A percentile compares a stretch with the other conserved stretches of the same genome.
Conservation (phyloP, 192 early-diverging fungal species). For the Rhizoclosmatium sp. region DNA sequence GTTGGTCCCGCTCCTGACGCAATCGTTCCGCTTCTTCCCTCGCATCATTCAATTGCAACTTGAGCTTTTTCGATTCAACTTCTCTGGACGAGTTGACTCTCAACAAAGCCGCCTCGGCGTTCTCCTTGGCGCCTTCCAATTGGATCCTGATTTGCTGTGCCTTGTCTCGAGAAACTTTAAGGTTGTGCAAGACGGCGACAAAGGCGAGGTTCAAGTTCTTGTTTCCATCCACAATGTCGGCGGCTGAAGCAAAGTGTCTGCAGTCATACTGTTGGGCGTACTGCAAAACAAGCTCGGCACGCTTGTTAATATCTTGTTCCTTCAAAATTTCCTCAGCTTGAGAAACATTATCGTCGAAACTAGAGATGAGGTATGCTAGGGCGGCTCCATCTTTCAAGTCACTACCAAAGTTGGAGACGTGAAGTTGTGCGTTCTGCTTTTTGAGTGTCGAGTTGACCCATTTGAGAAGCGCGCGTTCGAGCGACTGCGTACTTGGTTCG, state of each 20-base stretch:
- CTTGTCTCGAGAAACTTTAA: constrained; percentile 32
- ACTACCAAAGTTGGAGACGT: constrained; percentile 39
- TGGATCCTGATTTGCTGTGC: not conserved
- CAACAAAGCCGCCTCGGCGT: constrained; percentile 25
- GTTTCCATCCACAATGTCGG: constrained; percentile 50
- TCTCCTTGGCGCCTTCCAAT: constrained; percentile 33
- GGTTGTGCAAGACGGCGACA: constrained; percentile 52
- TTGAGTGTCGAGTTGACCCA: constrained; percentile 41
- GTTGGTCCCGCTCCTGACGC: not conserved
- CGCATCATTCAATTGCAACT: constrained; percentile 13
- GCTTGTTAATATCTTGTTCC: constrained; percentile 35
- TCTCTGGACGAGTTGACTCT: constrained; percentile 11
- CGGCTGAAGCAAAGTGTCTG: constrained; percentile 43
- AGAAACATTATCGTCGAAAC: constrained; percentile 23
- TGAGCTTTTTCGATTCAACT: constrained; percentile 9
- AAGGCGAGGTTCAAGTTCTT: constrained; percentile 55
- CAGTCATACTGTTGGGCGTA: constrained; percentile 50
- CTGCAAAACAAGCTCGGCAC: constrained; percentile 46
- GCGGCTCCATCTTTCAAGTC: constrained; percentile 38
- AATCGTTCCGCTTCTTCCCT: constrained; percentile 25
- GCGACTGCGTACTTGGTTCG: constrained; percentile 6
- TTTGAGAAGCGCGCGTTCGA: constrained; percentile 39
- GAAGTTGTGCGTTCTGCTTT: constrained; percentile 4
- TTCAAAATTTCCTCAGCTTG: constrained; percentile 21
- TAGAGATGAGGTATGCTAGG: constrained; percentile 36